Base-by-base conservation (phyloP, 2,329 filamentous ascomycete species). In the Fulvia fulva region DNA sequence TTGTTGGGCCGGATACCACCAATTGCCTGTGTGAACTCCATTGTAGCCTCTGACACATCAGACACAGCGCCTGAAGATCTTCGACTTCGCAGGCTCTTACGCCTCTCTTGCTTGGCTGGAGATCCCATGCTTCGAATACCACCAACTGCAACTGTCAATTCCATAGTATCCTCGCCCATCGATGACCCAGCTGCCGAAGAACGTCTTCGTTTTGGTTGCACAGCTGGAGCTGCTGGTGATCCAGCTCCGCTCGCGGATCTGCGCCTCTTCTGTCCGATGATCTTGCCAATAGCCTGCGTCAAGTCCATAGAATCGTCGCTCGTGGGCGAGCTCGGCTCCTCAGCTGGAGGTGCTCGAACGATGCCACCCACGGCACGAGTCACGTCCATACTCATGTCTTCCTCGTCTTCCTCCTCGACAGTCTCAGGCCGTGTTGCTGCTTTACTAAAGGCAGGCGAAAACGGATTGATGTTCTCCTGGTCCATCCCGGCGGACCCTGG, bases 381-480 rank as follows among this genome's bases (percentile, higher is more conserved):
- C 7, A 97, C 90, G 67, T 97, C 93, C 93, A 97, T 97, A 22
- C 90, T 94, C 80, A 95, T 87, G 41, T 92, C 90, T 12, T 78
- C 78, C 12, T 81, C 79, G 23, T 79, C 69, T 53, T 78, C 75
- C 58, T 73, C 72, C 25, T 61, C 62, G 22, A 66, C 65, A 4
- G 65, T 67, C 4, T 65, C 58, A 37, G 70, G 67, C 30, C 61
- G 63, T 30, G 63, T 64, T 25, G 59, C 60, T 21, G 71, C 70
- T 54, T 73, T 74, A 50, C 47, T 50, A 51, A 73, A 74, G n/a
- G 75, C 74, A 22, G 76, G 74, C 11, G 77, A 78, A 62, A 80
- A 81, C 3, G 77, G 78, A 58, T 79, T 77, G 5, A 76, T 68
- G 41, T 80, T 80, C 61, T 83, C 79, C 61, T 83, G 79, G 47